phyloP scores from a whole-genome alignment of 192 early-diverging fungal species.

The Diversispora eburnea region DNA sequence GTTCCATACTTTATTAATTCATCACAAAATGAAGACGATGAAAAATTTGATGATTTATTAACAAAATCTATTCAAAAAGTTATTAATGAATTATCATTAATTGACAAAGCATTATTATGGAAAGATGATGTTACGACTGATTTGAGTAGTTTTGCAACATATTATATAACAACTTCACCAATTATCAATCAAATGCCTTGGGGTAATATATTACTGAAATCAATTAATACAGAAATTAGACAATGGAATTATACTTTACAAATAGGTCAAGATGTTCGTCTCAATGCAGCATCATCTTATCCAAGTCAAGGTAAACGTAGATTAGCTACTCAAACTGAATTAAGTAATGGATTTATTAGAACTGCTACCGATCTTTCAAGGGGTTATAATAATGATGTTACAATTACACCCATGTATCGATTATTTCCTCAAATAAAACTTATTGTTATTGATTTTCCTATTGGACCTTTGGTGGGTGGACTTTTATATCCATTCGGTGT shows the following conservation, averaged over 20 bases:
- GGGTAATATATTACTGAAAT: conserved; percentile 51
- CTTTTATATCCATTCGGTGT: conserved; percentile 71
- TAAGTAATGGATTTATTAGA: conserved; percentile 39
- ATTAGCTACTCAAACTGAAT: conserved; percentile 43
- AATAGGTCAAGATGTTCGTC: conserved; percentile 50
- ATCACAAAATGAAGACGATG: conserved; percentile 2
- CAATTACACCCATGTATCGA: conserved; percentile 63
- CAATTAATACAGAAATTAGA: conserved; percentile 42
- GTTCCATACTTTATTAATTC: conserved; percentile 45
- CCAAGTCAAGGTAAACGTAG: conserved; percentile 49
- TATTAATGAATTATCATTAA: conserved; percentile 35
- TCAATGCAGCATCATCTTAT: conserved; percentile 42
- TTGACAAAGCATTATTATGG: conserved; percentile 47
- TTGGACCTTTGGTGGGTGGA: conserved; percentile 54
- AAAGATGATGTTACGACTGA: conserved; percentile 28
- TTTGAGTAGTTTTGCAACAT: conserved; percentile 22
- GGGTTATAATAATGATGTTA: conserved; percentile 22
- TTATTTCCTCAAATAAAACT: conserved; percentile 53
- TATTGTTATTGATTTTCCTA: conserved; percentile 47
- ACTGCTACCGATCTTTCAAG: not conserved
- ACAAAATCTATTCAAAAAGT: conserved; percentile 34
- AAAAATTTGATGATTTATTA: conserved; percentile 46
- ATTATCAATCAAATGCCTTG: conserved; percentile 52
- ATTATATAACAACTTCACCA: conserved; percentile 36
- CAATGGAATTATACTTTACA: conserved; percentile 53